phyloP scores from a whole-genome alignment of 1,139 yeast species.

The Diutina scorzettiae region DNA sequence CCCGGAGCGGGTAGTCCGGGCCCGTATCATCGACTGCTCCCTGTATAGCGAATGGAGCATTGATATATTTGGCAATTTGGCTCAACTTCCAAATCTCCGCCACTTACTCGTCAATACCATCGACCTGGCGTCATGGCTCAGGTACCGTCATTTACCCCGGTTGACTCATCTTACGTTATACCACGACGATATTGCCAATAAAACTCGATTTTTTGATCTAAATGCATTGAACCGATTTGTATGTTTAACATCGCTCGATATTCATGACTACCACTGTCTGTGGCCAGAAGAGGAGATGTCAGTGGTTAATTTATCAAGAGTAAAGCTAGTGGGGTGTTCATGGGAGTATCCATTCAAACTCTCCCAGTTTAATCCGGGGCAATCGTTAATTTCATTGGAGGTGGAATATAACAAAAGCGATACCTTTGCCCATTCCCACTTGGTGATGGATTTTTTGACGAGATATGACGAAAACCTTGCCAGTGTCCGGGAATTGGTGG shows the following conservation, averaged over 20 bases:
- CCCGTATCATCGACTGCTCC: background rate
- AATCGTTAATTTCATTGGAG: background rate
- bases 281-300: background rate
- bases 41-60: constrained; percentile 4
- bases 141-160: constrained; percentile 4
- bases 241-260: background rate
- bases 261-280: background rate
- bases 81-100: background rate
- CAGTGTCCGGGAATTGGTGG: background rate
- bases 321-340: constrained; percentile 1
- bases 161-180: background rate
- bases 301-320: background rate
- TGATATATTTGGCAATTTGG: background rate
- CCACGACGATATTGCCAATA: background rate
- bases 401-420: background rate
- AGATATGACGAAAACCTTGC: background rate
- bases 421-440: background rate
- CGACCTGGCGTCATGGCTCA: constrained; percentile 4
- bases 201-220: background rate
- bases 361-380: constrained; percentile 3
- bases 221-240: background rate
- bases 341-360: constrained; percentile 4
- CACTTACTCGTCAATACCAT: constrained; percentile 1
- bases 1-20: background rate
- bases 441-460: background rate